Conservation (phyloP, 768 basidiomycete genomes). For the Phylloporus arenicola region DNA sequence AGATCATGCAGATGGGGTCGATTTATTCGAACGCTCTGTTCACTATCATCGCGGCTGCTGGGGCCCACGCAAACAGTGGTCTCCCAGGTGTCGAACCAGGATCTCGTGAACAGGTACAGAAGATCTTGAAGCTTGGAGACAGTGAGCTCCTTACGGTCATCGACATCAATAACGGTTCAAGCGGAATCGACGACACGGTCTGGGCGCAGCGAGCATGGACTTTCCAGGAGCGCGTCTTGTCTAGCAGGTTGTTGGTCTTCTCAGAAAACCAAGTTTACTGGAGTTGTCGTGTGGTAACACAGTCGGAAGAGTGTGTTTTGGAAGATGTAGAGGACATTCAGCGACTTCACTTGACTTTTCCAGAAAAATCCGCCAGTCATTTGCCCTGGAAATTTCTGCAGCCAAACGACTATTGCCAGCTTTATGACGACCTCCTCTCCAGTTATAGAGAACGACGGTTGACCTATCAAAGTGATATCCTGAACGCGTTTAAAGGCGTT, state of each 20-base stretch:
- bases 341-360: neutral
- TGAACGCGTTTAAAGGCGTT: constrained; percentile 14
- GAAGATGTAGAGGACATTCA: constrained; percentile 2
- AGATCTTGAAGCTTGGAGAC: no score
- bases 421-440: neutral
- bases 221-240: no score
- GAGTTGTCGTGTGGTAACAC: constrained; percentile 7
- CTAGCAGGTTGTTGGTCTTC: no score
- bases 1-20: constrained; percentile 16
- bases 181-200: no score
- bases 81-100: no score
- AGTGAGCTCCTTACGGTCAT: no score
- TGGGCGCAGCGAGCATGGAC: no score
- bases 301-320: constrained; percentile 13
- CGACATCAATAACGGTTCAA: no score
- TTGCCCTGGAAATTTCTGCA: constrained; percentile 2
- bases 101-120: no score
- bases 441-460: constrained; percentile 9
- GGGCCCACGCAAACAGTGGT: no score
- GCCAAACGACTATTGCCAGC: neutral
- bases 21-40: constrained; percentile 1
- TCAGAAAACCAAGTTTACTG: no score
- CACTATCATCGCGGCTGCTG: no score
- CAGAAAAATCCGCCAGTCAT: neutral
- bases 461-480: constrained; percentile 9